Percentiles rank a stretch among this genome's conserved stretches.
These are phyloP conservation scores for Akanthomyces dipterigenus DNA, from an alignment of 2,329 filamentous ascomycete genomes.

Conservation along the genomic window DNA sequence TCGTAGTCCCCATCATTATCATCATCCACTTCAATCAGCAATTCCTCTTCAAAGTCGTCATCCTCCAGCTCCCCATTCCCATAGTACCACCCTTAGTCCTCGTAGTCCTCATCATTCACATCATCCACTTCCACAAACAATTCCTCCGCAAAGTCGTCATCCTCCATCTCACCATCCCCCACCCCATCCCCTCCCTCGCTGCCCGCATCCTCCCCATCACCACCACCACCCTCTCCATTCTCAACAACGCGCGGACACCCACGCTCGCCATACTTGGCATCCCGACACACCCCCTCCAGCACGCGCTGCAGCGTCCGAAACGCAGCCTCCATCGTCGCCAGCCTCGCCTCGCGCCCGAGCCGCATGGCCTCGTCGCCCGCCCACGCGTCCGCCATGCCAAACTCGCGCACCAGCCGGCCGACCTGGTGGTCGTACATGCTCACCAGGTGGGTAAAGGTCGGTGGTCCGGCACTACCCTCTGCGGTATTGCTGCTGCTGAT, in stretches of 20 bases:
- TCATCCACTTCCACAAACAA: not conserved
- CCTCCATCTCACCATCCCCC: not conserved
- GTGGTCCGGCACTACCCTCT: constrained; percentile 10
- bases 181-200: not conserved
- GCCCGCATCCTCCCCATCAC: not conserved
- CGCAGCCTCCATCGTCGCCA: constrained; percentile 3
- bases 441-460: constrained; percentile 9
- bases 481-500: no score
- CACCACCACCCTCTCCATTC: not conserved
- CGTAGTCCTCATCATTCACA: constrained; percentile 2
- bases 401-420: not conserved
- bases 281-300: not conserved
- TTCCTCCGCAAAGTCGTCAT: no score
- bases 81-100: not conserved
- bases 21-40: not conserved
- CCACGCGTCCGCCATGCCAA: constrained; percentile 16
- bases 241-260: not conserved
- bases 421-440: constrained; percentile 14
- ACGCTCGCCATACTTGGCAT: not conserved
- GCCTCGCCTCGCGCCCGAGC: constrained; percentile 14
- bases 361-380: constrained; percentile 16
- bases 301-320: not conserved
- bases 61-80: not conserved
- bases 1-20: constrained; percentile 4
- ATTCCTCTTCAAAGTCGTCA: not conserved